Conservation (phyloP, 129 eudicot genomes). For the Flaveria robusta region DNA sequence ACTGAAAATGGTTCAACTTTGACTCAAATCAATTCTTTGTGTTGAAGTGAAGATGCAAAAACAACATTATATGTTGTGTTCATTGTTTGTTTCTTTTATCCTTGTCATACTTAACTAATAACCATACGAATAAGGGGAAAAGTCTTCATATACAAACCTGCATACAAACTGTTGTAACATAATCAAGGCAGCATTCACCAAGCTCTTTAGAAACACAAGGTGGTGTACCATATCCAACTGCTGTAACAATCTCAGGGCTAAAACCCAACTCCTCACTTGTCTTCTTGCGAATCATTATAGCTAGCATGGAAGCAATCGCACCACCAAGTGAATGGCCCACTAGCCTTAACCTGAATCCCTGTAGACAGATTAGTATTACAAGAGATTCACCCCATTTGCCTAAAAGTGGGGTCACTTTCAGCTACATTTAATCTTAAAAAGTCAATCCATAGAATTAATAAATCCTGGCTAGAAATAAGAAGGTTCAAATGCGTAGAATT, state of each 20-base stretch:
- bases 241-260: constrained; percentile 73
- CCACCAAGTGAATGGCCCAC: constrained; percentile 99
- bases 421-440: neutral
- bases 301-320: constrained; percentile 85
- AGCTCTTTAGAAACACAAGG: constrained; percentile 90
- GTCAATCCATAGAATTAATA: neutral
- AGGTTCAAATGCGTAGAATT: neutral
- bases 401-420: neutral
- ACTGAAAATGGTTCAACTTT: neutral
- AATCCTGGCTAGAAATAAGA: neutral
- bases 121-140: neutral
- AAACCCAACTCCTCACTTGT: constrained; percentile 77
- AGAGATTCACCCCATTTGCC: neutral
- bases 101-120: neutral
- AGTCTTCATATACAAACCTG: constrained; percentile 51
- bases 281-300: constrained; percentile 79
- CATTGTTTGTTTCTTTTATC: neutral
- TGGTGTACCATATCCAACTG: constrained; percentile 86
- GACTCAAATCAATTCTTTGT: neutral
- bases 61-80: neutral
- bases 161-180: constrained; percentile 85
- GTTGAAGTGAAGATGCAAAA: neutral
- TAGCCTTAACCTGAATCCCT: constrained; percentile 95
- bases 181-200: constrained; percentile 69
- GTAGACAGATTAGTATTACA: constrained; percentile 59